Evolutionary conservation across 768 basidiomycete species (phyloP).

Genomic region (Boletus tomentosulus): DNA sequence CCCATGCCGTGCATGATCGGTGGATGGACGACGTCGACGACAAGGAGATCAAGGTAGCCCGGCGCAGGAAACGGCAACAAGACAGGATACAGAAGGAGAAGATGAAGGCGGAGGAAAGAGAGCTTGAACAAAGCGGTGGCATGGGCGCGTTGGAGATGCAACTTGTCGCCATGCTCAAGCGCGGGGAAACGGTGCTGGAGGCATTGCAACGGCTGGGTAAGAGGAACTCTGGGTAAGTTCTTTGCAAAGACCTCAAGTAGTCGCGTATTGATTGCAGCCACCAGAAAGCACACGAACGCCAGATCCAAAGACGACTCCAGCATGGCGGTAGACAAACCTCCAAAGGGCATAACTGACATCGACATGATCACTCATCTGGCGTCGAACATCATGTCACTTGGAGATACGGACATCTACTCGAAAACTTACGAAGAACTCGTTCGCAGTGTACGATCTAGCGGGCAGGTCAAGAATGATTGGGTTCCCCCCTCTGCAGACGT

Average conservation of each 20-base stretch:
- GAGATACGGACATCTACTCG: constrained; percentile 82
- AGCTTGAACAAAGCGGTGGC: constrained; percentile 64
- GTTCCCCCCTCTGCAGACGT: constrained; percentile 70
- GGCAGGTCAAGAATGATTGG: constrained; percentile 66
- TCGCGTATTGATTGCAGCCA: constrained; percentile 1
- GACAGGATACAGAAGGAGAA: constrained; percentile 70
- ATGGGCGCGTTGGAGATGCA: constrained; percentile 59
- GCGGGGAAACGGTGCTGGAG: constrained; percentile 88
- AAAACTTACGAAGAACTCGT: constrained; percentile 84
- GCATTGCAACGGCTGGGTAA: constrained; percentile 86
- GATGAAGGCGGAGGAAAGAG: constrained; percentile 68
- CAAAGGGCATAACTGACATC: constrained; percentile 50
- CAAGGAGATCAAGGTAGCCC: constrained; percentile 77
- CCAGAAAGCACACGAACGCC: constrained; percentile 30
- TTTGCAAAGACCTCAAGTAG: neutral
- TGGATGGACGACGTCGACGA: constrained; percentile 96
- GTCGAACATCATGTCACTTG: constrained; percentile 82
- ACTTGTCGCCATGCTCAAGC: constrained; percentile 72
- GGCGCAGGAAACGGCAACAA: constrained; percentile 67
- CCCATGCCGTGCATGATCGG: constrained; percentile 85
- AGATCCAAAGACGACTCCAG: constrained; percentile 33
- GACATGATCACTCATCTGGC: constrained; percentile 81
- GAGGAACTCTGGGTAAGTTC: constrained; percentile 32
- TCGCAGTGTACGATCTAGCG: constrained; percentile 67
- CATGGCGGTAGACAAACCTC: constrained; percentile 50